Conservation (phyloP, 495 filamentous ascomycete species). For the Xylaria castorea region DNA sequence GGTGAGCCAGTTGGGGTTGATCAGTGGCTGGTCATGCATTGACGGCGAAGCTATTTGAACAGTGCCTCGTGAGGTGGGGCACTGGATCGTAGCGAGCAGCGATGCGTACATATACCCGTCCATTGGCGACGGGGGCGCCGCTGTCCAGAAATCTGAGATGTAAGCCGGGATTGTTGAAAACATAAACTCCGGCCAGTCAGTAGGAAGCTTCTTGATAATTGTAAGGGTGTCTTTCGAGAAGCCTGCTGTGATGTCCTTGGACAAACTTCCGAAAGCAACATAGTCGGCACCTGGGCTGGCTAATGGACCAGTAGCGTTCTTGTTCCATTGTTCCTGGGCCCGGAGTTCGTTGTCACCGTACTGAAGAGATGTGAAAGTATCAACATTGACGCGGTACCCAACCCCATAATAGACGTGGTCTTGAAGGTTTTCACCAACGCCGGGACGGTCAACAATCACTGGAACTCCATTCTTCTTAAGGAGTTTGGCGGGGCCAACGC, state of each 20-base stretch:
- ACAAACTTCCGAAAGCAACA: slow-evolving; percentile 57
- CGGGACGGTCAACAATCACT: slow-evolving; percentile 48
- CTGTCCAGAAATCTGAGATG: slow-evolving; percentile 29
- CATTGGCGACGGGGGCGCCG: slow-evolving; percentile 33
- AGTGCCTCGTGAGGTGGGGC: slow-evolving; percentile 61
- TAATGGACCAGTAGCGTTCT: slow-evolving; percentile 40
- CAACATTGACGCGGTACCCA: slow-evolving; percentile 37
- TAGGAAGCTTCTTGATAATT: slow-evolving; percentile 41
- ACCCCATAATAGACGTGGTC: slow-evolving; percentile 48
- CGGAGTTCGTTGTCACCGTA: not conserved
- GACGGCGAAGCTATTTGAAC: slow-evolving; percentile 55
- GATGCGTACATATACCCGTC: slow-evolving; percentile 56
- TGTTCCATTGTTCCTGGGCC: not conserved
- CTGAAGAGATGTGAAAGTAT: slow-evolving; percentile 28
- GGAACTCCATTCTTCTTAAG: slow-evolving; percentile 47
- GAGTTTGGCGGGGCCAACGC: slow-evolving; percentile 49
- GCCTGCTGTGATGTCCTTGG: slow-evolving; percentile 34
- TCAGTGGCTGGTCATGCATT: slow-evolving; percentile 53
- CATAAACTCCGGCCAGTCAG: slow-evolving; percentile 67
- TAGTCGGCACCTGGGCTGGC: slow-evolving; percentile 49
- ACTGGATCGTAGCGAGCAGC: slow-evolving; percentile 48
- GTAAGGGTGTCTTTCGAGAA: not conserved
- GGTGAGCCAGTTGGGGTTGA: slow-evolving; percentile 62
- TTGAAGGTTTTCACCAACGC: slow-evolving; percentile 56
- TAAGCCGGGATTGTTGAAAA: slow-evolving; percentile 33